Conservation (phyloP, 441 rosid species). For the Viola pubescens region DNA sequence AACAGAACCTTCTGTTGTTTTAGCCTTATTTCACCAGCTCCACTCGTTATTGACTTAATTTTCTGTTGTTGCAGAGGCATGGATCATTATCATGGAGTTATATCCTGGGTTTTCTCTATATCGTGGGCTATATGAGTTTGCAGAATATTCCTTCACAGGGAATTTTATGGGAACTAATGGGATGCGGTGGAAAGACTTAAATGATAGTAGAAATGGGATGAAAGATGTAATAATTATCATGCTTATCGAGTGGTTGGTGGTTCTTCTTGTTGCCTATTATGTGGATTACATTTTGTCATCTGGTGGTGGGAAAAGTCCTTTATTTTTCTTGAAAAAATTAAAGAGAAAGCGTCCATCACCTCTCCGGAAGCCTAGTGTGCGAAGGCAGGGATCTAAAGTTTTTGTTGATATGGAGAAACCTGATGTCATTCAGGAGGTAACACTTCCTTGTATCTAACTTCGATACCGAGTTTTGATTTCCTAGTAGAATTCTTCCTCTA, state of each 20-base stretch:
- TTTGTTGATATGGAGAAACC: constrained; percentile 67
- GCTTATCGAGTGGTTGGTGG: constrained; percentile 66
- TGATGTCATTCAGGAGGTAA: constrained; percentile 88
- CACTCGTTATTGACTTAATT: background rate
- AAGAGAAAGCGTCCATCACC: constrained; percentile 35
- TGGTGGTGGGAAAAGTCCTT: constrained; percentile 52
- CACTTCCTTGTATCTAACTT: constrained; percentile 11
- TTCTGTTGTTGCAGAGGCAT: constrained; percentile 43
- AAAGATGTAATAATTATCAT: constrained; percentile 59
- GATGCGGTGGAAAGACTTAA: constrained; percentile 70
- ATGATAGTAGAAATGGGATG: constrained; percentile 61
- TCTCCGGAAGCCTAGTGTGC: constrained; percentile 40
- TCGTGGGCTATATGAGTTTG: constrained; percentile 86
- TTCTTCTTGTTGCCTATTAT: constrained; percentile 58
- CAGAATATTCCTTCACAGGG: constrained; percentile 54
- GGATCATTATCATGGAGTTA: constrained; percentile 71
- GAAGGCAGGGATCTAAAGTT: constrained; percentile 61
- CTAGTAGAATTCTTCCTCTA: background rate
- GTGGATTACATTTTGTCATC: constrained; percentile 58
- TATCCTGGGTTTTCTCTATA: constrained; percentile 84
- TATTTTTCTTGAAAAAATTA: constrained; percentile 42
- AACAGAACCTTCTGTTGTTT: background rate
- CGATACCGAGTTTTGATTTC: no score
- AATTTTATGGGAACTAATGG: constrained; percentile 54
- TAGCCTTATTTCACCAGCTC: background rate